Percentiles rank a stretch among this genome's conserved stretches.
phyloP scores from a whole-genome alignment of 192 early-diverging fungal genomes.

The Kappamyces sp. region DNA sequence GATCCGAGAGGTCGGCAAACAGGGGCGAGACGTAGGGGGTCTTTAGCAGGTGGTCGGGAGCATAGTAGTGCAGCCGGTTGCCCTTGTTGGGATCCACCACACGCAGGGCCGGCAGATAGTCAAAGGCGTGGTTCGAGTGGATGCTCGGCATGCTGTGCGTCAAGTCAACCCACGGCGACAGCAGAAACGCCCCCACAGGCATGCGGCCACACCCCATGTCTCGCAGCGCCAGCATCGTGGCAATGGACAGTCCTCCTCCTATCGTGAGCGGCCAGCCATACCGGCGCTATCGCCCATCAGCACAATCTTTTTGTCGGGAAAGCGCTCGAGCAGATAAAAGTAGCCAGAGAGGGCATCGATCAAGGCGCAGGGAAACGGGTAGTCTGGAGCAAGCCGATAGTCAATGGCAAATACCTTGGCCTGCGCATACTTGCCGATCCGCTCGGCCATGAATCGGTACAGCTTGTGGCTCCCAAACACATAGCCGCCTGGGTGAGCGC shows the following conservation, averaged over 20 bases:
- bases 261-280: too few relatives aligned
- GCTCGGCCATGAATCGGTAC: slow-evolving; percentile 8
- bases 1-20: neutral
- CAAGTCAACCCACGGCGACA: slow-evolving; percentile 17
- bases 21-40: slow-evolving; percentile 9
- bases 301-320: slow-evolving; percentile 11
- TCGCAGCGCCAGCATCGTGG: slow-evolving; percentile 7
- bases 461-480: slow-evolving; percentile 8
- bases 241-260: slow-evolving; percentile 6
- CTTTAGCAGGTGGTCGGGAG: slow-evolving; percentile 9
- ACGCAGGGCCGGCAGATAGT: slow-evolving; percentile 18
- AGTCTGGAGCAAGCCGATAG: slow-evolving; percentile 77
- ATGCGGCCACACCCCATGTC: slow-evolving; percentile 25
- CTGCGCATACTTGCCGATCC: slow-evolving; percentile 13
- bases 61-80: slow-evolving; percentile 4
- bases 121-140: slow-evolving; percentile 25
- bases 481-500: too few relatives aligned
- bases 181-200: slow-evolving; percentile 28
- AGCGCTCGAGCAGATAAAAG: slow-evolving; percentile 21
- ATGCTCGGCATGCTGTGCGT: slow-evolving; percentile 46
- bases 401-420: slow-evolving; percentile 18
- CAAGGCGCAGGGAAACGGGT: slow-evolving; percentile 74
- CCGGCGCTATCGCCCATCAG: slow-evolving; percentile 17
- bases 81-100: neutral
- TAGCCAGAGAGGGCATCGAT: slow-evolving; percentile 77